Base-by-base conservation (phyloP, 116 monocot species). In the Trichopus zeylanicus region DNA sequence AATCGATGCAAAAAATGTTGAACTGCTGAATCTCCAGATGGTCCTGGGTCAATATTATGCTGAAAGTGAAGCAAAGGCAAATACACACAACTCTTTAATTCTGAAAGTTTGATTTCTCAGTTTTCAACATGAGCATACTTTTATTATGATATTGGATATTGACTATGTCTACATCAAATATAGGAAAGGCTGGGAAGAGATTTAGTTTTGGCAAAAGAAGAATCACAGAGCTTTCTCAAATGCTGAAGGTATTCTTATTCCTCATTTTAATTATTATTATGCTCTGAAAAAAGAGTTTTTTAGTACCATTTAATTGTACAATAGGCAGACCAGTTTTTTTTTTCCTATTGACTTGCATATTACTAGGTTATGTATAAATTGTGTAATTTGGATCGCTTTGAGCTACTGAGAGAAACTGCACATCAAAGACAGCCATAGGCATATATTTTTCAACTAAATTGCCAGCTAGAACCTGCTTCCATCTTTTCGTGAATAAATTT, bases 1-100 rank as follows among this genome's bases (percentile, higher is more conserved):
- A 15, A 61, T 88, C 26, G 87, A 84, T 32, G 75, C 82, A 27
- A 98, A 88, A 78, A 88, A 98, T 75, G 21, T 65, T 31, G 98
- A 98, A 67, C 55, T 98, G 63, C 64, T 80, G 29, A 98, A 98
- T 85, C 88, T 98, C 64, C 91, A 98, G 60, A 91, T 82, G 66
- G 98, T 84, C 35, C 72, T 98, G 63, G 98, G 98, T 20, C 98
- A 98, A 48, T 98, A 91, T 58, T 98, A 98, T 71, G 98, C 98
- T 52, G 98, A 98, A 75, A 84, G 73, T 75, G 98, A 98, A 80
- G 91, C 91, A 24, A 88, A 88, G 91, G 98, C 88, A 49, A 13
- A 42, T 42, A 42, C 42, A 13, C 42, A 7, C 1, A 0, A 16
- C 42, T 42, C 7, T 33, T 33, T 33, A 5, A 5, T 33, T 33